These are phyloP conservation scores for cucumber (Cucumis sativus) DNA, from an alignment of 306 rosid genomes.

Conservation along the genomic window DNA sequence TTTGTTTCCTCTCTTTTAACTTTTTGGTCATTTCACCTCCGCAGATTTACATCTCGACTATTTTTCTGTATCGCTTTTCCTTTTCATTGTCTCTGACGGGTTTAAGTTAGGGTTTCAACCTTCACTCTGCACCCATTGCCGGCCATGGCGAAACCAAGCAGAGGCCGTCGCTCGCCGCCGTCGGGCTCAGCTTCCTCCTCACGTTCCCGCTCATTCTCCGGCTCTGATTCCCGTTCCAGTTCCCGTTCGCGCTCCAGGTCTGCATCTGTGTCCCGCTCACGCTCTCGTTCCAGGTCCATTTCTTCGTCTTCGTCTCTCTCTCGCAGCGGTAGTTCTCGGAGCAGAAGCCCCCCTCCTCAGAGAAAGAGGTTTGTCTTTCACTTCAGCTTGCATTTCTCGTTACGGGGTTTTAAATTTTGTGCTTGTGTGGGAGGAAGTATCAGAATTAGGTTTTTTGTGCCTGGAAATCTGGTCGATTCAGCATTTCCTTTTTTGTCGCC, in stretches of 20 bases:
- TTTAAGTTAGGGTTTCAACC: constrained; percentile 57
- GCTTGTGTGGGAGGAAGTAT: background rate
- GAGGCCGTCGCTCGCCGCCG: constrained; percentile 79
- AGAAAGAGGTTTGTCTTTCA: constrained; percentile 33
- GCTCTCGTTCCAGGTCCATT: constrained; percentile 53
- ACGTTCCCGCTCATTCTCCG: constrained; percentile 42
- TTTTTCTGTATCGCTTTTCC: background rate
- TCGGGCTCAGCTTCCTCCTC: constrained; percentile 78
- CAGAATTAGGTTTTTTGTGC: background rate
- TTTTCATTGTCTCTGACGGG: constrained; percentile 16
- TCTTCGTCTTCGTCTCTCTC: constrained; percentile 73
- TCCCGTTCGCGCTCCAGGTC: constrained; percentile 50
- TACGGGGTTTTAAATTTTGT: background rate
- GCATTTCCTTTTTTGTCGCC: background rate
- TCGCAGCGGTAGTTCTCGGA: constrained; percentile 46
- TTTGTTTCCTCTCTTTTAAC: background rate
- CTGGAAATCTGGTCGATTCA: background rate
- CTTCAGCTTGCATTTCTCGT: background rate
- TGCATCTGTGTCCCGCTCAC: constrained; percentile 33
- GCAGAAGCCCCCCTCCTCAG: constrained; percentile 66
- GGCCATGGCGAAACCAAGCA: constrained; percentile 87
- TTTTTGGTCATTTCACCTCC: background rate
- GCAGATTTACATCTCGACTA: background rate
- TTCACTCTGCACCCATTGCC: constrained; percentile 2
- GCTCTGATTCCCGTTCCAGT: constrained; percentile 44